These are phyloP conservation scores for Ophiostoma himal-ulmi DNA, from an alignment of 2,329 filamentous ascomycete species.

Conservation along the genomic window DNA sequence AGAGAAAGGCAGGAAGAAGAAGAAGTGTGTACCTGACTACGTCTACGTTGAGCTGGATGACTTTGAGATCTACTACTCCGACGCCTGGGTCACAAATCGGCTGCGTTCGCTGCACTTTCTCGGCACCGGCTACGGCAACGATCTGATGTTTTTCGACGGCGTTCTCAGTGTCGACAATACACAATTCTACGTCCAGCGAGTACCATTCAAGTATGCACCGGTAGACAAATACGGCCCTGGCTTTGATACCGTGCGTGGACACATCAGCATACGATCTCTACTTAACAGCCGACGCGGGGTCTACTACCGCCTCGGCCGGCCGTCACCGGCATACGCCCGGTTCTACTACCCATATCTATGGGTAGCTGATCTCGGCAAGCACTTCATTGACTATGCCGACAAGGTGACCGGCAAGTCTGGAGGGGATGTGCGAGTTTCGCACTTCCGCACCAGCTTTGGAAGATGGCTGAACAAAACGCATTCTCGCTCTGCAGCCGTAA, in stretches of 20 bases:
- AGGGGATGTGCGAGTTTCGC: constrained; percentile 41
- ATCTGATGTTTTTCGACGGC: constrained; percentile 54
- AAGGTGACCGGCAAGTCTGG: constrained; percentile 20
- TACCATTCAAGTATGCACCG: constrained; percentile 54
- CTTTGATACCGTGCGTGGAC: constrained; percentile 42
- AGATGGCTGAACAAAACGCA: constrained; percentile 51
- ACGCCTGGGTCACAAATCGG: constrained; percentile 38
- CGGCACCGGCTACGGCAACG: constrained; percentile 35
- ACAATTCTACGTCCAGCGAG: constrained; percentile 46
- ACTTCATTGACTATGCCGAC: constrained; percentile 62
- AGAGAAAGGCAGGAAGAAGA: constrained; percentile 13
- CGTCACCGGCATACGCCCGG: constrained; percentile 54
- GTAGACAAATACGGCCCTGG: constrained; percentile 60
- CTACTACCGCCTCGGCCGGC: constrained; percentile 58
- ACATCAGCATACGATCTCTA: constrained; percentile 60
- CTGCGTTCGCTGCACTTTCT: constrained; percentile 52
- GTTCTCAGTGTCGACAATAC: constrained; percentile 42
- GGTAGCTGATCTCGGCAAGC: constrained; percentile 65
- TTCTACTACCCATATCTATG: constrained; percentile 63
- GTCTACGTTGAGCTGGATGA: constrained; percentile 50
- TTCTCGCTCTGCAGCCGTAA: constrained; percentile 37
- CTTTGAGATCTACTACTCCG: constrained; percentile 52
- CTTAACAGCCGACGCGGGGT: constrained; percentile 40
- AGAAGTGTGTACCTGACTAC: constrained; percentile 30
- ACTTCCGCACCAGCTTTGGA: constrained; percentile 55